Evolutionary conservation across 306 rosid genomes (phyloP), one percentile per base, ranked within the genome.

Genomic region (Corylus americana): DNA sequence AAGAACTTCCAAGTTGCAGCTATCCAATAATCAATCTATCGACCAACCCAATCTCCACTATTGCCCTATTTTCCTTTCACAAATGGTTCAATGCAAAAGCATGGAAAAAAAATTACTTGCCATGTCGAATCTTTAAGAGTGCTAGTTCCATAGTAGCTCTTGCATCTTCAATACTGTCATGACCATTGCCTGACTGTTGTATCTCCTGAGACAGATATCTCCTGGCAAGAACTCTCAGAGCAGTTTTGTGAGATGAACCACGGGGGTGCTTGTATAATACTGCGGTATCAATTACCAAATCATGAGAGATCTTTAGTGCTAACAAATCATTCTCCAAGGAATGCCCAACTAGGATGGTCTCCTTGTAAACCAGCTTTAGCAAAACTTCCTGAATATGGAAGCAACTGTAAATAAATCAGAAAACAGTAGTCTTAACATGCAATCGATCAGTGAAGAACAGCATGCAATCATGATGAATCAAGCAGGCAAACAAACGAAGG

Each of bases 131-230:
- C 90, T 95, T 95, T 78, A 93, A 79, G 25, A 93, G 77, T 53
- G 97, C 98, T 80, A 95, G 87, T 78, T 95, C 96, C 96, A 95
- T 67, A 74, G 99, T 83, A 74, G 99, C 83, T 82, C 92, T 93
- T 57, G 99, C 99, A 85, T 95, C 99, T 84, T 95, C 99, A 78
- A 79, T 71, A 84, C 99, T 95, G 89, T 93, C 97, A 83, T 95
- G 99, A 73, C 99, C 99, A 82, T 82, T 86, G 72, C 71, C 94
- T 20, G 96, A 93, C 79, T 91, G 97, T 47, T 95, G 98, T 80
- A 95, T 95, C 87, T 93, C 99, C 88, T 77, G 80, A 14, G 93
- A 90, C 82, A 95, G 97, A 84, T 86, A 95, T 82, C 74, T 89
- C 84, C 80, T 89, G 61, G 92, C 85, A 79, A 95, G 98, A 87